Conservation (phyloP, 176 grass and related monocot species). For the Eleusine indica region DNA sequence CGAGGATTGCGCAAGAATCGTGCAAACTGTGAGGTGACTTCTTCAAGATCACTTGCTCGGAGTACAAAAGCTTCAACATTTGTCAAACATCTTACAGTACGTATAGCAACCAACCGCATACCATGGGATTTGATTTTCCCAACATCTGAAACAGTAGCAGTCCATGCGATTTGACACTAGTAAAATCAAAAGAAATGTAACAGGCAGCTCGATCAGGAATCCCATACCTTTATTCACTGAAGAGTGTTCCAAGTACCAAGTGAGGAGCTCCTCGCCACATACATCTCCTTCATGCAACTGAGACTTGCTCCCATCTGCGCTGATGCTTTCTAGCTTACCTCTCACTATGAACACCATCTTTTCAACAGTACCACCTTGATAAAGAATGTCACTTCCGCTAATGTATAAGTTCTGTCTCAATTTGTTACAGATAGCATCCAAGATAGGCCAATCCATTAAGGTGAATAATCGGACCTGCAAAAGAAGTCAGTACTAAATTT, state of each 20-base stretch:
- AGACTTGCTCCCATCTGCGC: constrained; percentile 70
- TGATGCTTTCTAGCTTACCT: constrained; percentile 89
- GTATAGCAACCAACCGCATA: constrained; percentile 75
- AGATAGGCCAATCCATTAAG: constrained; percentile 82
- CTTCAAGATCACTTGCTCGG: constrained; percentile 78
- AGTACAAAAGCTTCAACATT: constrained; percentile 96
- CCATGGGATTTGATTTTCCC: constrained; percentile 74
- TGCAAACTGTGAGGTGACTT: constrained; percentile 73
- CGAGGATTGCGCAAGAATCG: constrained; percentile 85
- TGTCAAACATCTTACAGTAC: constrained; percentile 83
- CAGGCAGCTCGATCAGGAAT: not conserved
- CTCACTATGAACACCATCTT: constrained; percentile 97
- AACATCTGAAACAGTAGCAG: constrained; percentile 55
- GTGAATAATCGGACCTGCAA: constrained; percentile 84
- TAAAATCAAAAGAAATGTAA: constrained; percentile 5
- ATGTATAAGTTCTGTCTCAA: constrained; percentile 87
- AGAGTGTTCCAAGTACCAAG: constrained; percentile 92
- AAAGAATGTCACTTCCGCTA: constrained; percentile 76
- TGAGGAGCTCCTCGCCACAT: constrained; percentile 96
- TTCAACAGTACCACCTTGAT: constrained; percentile 77
- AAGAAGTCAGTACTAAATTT: constrained; percentile 3
- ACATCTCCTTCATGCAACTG: constrained; percentile 81
- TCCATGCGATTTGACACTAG: not conserved
- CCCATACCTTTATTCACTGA: constrained; percentile 72
- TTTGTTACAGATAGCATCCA: constrained; percentile 91